A percentile compares a stretch with the other conserved stretches of the same genome.
phyloP scores from a whole-genome alignment of 2,329 filamentous ascomycete species.

The Aspergillus luchuensis region DNA sequence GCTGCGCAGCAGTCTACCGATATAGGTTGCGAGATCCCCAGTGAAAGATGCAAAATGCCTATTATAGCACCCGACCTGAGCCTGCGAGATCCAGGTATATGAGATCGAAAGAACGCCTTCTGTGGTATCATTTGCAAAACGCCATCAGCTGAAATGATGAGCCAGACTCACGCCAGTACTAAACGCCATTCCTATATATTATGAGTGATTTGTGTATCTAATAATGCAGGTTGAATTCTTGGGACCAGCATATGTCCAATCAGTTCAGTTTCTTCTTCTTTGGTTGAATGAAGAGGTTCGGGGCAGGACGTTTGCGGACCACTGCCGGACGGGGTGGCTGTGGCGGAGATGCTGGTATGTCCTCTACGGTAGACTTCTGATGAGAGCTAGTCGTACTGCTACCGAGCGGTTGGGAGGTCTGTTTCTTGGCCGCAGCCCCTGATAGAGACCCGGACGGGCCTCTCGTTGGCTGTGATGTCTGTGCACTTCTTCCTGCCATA shows the following conservation, averaged over 20 bases:
- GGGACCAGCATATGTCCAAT: background rate
- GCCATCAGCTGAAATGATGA: background rate
- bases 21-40: background rate
- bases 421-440: background rate
- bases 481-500: background rate
- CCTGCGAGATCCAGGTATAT: background rate
- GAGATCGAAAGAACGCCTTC: background rate
- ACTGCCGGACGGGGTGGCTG: slow-evolving; percentile 22
- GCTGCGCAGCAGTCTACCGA: background rate
- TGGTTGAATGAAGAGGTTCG: slow-evolving; percentile 36
- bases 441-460: background rate
- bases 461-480: slow-evolving; percentile 6
- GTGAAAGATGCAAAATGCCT: background rate
- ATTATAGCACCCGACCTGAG: background rate
- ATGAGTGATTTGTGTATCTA: background rate
- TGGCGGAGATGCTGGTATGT: slow-evolving; percentile 16
- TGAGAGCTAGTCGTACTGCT: slow-evolving; percentile 8
- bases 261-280: slow-evolving; percentile 32
- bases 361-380: slow-evolving; percentile 8
- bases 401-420: background rate
- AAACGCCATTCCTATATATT: background rate
- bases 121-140: slow-evolving; percentile 5
- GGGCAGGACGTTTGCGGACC: slow-evolving; percentile 34
- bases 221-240: background rate
- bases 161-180: background rate